Evolutionary conservation across 768 basidiomycete species (phyloP).

Genomic region (Roridomyces roridus): DNA sequence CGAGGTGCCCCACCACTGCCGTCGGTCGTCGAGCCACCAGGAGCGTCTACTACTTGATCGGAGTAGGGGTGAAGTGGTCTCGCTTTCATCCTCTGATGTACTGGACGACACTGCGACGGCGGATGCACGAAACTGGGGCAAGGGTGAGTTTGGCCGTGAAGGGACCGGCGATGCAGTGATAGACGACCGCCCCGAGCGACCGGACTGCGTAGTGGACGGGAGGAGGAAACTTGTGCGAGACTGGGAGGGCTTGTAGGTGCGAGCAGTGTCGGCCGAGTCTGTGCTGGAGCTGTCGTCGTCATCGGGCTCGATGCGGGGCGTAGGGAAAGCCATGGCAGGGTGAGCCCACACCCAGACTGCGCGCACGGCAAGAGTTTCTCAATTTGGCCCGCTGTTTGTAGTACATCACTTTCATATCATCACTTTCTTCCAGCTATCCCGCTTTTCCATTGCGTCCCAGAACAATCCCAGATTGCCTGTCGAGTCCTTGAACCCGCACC

Average conservation of each 20-base stretch:
- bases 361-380: background rate
- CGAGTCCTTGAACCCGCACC: constrained; percentile 53
- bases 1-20: constrained; percentile 64
- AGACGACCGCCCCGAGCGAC: constrained; percentile 45
- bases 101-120: constrained; percentile 57
- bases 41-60: constrained; percentile 39
- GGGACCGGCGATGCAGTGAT: constrained; percentile 58
- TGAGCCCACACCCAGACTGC: background rate
- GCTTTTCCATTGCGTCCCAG: constrained; percentile 71
- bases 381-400: background rate
- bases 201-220: constrained; percentile 42
- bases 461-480: constrained; percentile 68
- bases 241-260: constrained; percentile 28
- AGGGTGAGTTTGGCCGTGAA: constrained; percentile 69
- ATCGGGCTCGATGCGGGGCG: constrained; percentile 26
- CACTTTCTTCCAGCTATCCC: constrained; percentile 77
- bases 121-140: constrained; percentile 57
- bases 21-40: constrained; percentile 52
- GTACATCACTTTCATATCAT: background rate
- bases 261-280: constrained; percentile 47
- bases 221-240: constrained; percentile 35
- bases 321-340: constrained; percentile 19
- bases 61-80: constrained; percentile 56
- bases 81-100: constrained; percentile 68
- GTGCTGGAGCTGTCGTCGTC: constrained; percentile 53